These are phyloP conservation scores for Jatropha podagrica DNA, from an alignment of 441 rosid genomes.

Conservation along the genomic window DNA sequence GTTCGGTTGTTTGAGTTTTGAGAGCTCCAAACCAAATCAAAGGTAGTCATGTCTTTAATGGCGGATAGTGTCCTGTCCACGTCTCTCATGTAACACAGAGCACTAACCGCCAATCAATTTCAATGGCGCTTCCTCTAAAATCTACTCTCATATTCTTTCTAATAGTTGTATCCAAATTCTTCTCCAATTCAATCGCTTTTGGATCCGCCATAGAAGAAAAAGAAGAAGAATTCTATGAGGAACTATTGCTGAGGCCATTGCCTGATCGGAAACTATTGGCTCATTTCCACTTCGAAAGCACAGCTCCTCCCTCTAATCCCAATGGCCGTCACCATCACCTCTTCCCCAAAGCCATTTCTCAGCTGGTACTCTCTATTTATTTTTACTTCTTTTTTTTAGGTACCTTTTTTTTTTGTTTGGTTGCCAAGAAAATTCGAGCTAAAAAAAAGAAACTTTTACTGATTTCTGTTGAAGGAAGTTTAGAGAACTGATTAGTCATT, in stretches of 20 bases:
- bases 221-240: constrained; percentile 76
- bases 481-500: not conserved
- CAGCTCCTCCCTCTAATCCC: constrained; percentile 62
- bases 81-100: not conserved
- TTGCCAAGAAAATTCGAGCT: not conserved
- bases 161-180: constrained; percentile 16
- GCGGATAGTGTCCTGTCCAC: constrained; percentile 8
- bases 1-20: not conserved
- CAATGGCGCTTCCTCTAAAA: constrained; percentile 34
- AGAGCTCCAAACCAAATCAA: constrained; percentile 1
- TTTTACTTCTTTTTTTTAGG: too few relatives aligned
- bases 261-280: constrained; percentile 87
- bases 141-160: constrained; percentile 18
- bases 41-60: not conserved
- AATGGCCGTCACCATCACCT: constrained; percentile 94
- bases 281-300: constrained; percentile 75
- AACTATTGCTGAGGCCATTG: constrained; percentile 74
- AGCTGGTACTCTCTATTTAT: constrained; percentile 52
- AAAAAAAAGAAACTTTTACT: not conserved
- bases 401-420: not conserved
- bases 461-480: not conserved
- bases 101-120: not conserved
- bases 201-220: constrained; percentile 33
- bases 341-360: constrained; percentile 93
- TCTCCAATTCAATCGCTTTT: constrained; percentile 20